Evolutionary conservation across 768 basidiomycete genomes (phyloP).

Genomic region (Russula dissimulans): DNA sequence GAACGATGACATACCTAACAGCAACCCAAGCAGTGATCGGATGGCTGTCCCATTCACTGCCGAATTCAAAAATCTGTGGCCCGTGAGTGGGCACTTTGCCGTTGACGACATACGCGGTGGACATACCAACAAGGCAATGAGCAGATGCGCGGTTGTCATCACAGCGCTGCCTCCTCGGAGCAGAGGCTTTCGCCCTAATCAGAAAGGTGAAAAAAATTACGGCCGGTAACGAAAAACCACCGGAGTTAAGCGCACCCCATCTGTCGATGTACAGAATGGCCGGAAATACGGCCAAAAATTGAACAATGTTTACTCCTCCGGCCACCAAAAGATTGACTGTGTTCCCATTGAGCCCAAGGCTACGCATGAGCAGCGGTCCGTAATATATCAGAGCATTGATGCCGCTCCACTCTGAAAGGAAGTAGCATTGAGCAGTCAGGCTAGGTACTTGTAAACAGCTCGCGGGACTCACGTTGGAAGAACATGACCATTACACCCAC

Average conservation of each 20-base stretch:
- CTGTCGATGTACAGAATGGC: slow-evolving; percentile 63
- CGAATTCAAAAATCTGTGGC: slow-evolving; percentile 38
- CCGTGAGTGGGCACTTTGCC: background rate
- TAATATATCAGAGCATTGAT: slow-evolving; percentile 82
- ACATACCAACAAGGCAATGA: slow-evolving; percentile 54
- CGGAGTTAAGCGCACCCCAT: slow-evolving; percentile 31
- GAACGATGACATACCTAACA: slow-evolving; percentile 41
- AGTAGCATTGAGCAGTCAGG: background rate
- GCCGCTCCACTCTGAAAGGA: slow-evolving; percentile 65
- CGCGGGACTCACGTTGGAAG: slow-evolving; percentile 57
- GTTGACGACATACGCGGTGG: background rate
- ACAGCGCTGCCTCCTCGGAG: slow-evolving; percentile 52
- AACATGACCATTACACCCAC: slow-evolving; percentile 71
- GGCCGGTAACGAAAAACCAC: background rate
- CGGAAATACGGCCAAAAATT: slow-evolving; percentile 67
- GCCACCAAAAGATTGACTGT: slow-evolving; percentile 55
- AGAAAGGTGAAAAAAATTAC: background rate
- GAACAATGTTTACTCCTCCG: slow-evolving; percentile 72
- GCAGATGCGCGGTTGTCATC: slow-evolving; percentile 58
- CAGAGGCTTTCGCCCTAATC: slow-evolving; percentile 53
- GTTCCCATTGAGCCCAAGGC: slow-evolving; percentile 54
- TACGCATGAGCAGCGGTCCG: slow-evolving; percentile 61
- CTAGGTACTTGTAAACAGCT: background rate
- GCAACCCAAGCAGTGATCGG: slow-evolving; percentile 53
- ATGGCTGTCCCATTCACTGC: slow-evolving; percentile 51